A percentile compares a stretch with the other conserved stretches of the same genome.
Evolutionary conservation across 768 basidiomycete species (phyloP).

Genomic region (Lentinula boryana): DNA sequence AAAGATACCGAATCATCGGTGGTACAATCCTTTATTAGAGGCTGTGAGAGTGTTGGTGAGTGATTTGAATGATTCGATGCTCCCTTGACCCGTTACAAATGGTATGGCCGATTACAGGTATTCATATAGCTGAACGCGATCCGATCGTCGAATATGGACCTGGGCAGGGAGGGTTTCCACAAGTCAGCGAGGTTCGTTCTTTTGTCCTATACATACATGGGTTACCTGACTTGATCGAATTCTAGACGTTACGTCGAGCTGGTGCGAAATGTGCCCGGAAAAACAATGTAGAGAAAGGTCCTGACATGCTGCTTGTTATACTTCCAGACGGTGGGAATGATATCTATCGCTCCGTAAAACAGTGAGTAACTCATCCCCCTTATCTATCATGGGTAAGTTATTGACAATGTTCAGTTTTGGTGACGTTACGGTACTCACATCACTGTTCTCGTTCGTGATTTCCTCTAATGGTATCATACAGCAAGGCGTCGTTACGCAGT

Average conservation of each 20-base stretch:
- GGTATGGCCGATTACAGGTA: neutral
- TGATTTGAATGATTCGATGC: neutral
- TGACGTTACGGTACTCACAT: slow-evolving; percentile 32
- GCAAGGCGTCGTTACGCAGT: slow-evolving; percentile 52
- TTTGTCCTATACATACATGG: neutral
- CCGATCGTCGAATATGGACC: neutral
- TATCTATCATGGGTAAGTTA: neutral
- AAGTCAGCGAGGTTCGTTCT: neutral
- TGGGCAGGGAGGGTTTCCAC: neutral
- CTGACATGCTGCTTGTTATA: slow-evolving; percentile 41
- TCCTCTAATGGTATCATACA: slow-evolving; percentile 25
- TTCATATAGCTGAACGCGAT: neutral
- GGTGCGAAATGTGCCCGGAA: slow-evolving; percentile 31
- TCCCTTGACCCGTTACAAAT: neutral
- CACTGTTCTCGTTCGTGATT: slow-evolving; percentile 4
- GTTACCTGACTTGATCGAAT: neutral
- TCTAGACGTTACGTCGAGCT: neutral
- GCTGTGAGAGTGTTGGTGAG: slow-evolving; percentile 17
- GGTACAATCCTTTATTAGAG: slow-evolving; percentile 28
- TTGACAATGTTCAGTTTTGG: slow-evolving; percentile 1
- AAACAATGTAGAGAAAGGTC: slow-evolving; percentile 20
- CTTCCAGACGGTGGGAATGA: slow-evolving; percentile 51
- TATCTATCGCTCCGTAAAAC: slow-evolving; percentile 50
- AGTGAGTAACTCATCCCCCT: slow-evolving; percentile 29
- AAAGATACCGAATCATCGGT: slow-evolving; percentile 28